Evolutionary conservation across 306 rosid genomes (phyloP).

Genomic region (Glycyrrhiza uralensis): DNA sequence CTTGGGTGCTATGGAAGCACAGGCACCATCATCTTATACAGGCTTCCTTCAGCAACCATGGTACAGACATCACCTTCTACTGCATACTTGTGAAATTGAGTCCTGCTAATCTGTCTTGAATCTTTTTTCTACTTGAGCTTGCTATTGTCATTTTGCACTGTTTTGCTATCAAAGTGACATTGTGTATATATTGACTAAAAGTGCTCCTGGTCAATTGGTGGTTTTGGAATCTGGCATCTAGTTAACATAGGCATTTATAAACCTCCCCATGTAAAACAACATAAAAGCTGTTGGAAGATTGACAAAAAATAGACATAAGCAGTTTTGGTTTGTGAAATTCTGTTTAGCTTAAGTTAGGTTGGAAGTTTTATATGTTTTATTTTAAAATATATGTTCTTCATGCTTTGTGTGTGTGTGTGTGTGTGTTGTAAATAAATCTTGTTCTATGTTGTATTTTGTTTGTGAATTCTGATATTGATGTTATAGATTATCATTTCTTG

Average conservation of each 20-base stretch:
- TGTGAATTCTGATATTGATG: neutral
- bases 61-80: conserved; percentile 36
- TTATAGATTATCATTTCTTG: conserved; percentile 3
- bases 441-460: neutral
- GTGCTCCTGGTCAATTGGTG: neutral
- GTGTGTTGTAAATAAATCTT: no score
- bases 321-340: conserved; percentile 21
- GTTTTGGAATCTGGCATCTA: neutral
- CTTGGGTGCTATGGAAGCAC: conserved; percentile 99
- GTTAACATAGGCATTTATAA: neutral
- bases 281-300: conserved; percentile 8
- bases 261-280: neutral
- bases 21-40: conserved; percentile 91
- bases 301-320: conserved; percentile 1
- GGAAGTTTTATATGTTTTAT: neutral
- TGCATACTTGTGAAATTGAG: conserved; percentile 6
- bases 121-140: conserved; percentile 4
- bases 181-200: neutral
- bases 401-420: neutral
- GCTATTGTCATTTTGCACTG: neutral
- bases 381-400: neutral
- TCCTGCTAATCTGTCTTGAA: neutral
- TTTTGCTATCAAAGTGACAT: neutral
- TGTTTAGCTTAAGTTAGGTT: neutral
- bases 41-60: conserved; percentile 99